A percentile compares a stretch with the other conserved stretches of the same genome.
phyloP scores from a whole-genome alignment of 441 rosid species.

The Sinapis alba region DNA sequence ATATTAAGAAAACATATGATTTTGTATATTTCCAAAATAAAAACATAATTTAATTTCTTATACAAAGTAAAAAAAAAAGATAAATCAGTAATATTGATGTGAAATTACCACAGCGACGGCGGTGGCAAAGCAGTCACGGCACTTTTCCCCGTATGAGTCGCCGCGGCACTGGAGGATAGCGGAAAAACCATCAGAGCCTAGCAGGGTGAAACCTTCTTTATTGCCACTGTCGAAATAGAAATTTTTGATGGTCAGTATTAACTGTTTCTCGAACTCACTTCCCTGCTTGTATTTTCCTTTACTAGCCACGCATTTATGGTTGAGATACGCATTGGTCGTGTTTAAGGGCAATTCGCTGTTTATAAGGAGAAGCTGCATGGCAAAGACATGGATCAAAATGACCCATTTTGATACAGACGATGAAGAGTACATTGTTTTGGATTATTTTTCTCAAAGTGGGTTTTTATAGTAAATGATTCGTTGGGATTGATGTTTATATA shows the following conservation, averaged over 20 bases:
- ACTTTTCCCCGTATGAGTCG: constrained; percentile 49
- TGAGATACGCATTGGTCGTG: constrained; percentile 30
- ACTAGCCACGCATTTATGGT: constrained; percentile 49
- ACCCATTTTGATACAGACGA: background rate
- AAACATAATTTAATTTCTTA: no score
- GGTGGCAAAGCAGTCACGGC: constrained; percentile 22
- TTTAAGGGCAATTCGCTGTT: constrained; percentile 8
- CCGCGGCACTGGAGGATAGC: constrained; percentile 68
- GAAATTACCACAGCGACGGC: background rate
- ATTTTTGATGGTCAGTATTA: constrained; percentile 17
- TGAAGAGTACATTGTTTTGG: constrained; percentile 15
- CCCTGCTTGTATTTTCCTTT: constrained; percentile 48
- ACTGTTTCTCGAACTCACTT: constrained; percentile 39
- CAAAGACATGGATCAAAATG: background rate
- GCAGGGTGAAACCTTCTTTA: background rate
- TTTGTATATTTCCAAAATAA: no score
- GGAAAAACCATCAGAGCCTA: background rate
- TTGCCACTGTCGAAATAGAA: background rate
- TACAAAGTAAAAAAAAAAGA: background rate
- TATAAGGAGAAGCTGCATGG: constrained; percentile 8
- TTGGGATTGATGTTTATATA: background rate
- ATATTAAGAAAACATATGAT: no score
- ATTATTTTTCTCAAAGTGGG: background rate
- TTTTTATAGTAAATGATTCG: background rate
- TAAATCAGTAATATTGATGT: background rate